Evolutionary conservation across 371 early-diverging fungal genomes (phyloP), one percentile per base, ranked within the genome.

Genomic region (Nosema muscidifuracis): DNA sequence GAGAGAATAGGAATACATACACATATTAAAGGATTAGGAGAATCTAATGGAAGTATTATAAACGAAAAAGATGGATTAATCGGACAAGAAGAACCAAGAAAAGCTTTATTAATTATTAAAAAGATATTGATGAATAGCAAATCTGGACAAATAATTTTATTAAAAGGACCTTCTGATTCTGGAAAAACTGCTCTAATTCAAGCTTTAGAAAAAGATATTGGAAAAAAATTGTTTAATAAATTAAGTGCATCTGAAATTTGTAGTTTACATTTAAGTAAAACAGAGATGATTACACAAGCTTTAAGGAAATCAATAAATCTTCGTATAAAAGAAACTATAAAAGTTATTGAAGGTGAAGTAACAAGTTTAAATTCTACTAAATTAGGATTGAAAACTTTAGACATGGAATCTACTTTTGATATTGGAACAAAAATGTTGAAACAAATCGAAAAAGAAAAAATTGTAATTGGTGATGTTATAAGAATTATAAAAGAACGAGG

Each of bases 361-460:
- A 94, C 95, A 10, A 94, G 15, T 80, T 87, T 90, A 86, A 3
- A 88, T 89, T 92, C 84, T 0, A 93, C 93, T n/a, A 94, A 94
- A 81, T 83, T 99, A 67, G 92, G 92, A 50, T 80, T 97, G 38
- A 97, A 97, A 84, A 99, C 99, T 22, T 93, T 93, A 26, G 97
- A 99, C 67, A 95, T 97, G 95, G 99, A 99, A 84, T 95, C 97
- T 22, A 88, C 93, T 56, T 97, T 95, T 82, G 95, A 95, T 78
- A 84, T 97, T 74, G 97, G 97, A 2, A 88, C 89, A 69, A 95
- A 94, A 85, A 95, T 99, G 94, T 91, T 94, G 75, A 91, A 91
- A 68, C 85, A 91, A 30, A 81, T 99, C 74, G 91, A 89, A 82
- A 92, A 92, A 84, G 96, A 99, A 76, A 95, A 93, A 82, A 91